phyloP scores from a whole-genome alignment of 164 flowering plant species.

The Annona squamosa region DNA sequence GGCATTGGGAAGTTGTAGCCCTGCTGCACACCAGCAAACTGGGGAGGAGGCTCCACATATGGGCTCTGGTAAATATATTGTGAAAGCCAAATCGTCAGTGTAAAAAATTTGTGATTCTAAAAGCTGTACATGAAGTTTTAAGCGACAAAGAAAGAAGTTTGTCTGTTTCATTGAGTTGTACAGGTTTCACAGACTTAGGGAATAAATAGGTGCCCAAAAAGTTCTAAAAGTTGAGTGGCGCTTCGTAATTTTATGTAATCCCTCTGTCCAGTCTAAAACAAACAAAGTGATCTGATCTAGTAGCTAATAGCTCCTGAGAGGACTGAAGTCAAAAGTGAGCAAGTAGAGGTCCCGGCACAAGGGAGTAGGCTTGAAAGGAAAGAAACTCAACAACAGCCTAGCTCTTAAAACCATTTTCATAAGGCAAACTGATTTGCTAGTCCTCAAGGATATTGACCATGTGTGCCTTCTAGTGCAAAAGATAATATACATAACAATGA shows the following conservation, averaged over 20 bases:
- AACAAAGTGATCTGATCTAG: not conserved
- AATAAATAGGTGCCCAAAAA: too few species aligned
- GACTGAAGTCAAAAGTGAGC: too few species aligned
- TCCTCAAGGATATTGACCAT: not conserved
- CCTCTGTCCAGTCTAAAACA: not conserved
- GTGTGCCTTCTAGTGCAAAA: not conserved
- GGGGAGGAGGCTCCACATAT: conserved; percentile 87
- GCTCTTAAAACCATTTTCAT: not conserved
- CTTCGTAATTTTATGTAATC: too few species aligned
- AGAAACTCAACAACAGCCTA: not conserved
- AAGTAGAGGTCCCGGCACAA: too few species aligned
- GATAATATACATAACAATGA: not conserved
- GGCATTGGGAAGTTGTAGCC: conserved; percentile 66
- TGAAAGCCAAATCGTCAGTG: not conserved
- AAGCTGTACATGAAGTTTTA: not conserved
- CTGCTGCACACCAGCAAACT: conserved; percentile 30
- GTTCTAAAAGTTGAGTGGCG: too few species aligned
- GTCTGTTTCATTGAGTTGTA: too few species aligned
- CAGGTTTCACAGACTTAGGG: too few species aligned
- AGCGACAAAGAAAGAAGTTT: not conserved
- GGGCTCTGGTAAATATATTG: conserved; percentile 48
- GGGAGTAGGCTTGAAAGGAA: too few species aligned
- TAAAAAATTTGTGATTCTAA: not conserved
- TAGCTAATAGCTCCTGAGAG: not conserved
- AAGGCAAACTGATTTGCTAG: not conserved